phyloP scores from a whole-genome alignment of 495 filamentous ascomycete genomes.

The Neurospora sp. region DNA sequence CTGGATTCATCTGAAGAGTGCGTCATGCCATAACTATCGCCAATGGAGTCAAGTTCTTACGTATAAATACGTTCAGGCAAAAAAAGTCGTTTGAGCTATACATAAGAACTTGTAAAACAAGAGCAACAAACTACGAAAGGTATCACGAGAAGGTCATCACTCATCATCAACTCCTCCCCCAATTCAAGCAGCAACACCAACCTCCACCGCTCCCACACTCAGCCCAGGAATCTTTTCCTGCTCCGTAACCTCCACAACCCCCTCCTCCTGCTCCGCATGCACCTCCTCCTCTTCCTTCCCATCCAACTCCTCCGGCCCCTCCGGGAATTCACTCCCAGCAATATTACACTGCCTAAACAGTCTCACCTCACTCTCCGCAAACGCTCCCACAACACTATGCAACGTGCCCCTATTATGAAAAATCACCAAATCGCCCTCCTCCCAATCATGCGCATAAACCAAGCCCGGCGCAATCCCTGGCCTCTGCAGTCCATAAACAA shows the following conservation, averaged over 20 bases:
- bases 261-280: neutral
- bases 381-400: conserved; percentile 64
- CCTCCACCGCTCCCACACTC: neutral
- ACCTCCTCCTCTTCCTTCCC: neutral
- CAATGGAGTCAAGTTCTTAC: neutral
- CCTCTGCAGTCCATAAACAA: conserved; percentile 57
- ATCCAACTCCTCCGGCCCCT: conserved; percentile 28
- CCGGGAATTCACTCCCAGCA: conserved; percentile 45
- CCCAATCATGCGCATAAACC: conserved; percentile 68
- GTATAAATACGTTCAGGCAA: neutral
- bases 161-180: neutral
- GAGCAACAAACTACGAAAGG: neutral
- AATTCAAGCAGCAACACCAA: neutral
- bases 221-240: neutral
- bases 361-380: conserved; percentile 57
- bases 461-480: conserved; percentile 55
- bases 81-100: no score
- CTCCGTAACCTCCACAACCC: neutral
- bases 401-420: conserved; percentile 66
- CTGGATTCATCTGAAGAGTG: neutral
- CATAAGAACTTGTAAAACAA: neutral
- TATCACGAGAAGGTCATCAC: neutral
- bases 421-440: conserved; percentile 60
- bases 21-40: no score
- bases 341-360: conserved; percentile 70